Evolutionary conservation across 2,329 filamentous ascomycete species (phyloP).

Genomic region (Pseudocercospora musae): DNA sequence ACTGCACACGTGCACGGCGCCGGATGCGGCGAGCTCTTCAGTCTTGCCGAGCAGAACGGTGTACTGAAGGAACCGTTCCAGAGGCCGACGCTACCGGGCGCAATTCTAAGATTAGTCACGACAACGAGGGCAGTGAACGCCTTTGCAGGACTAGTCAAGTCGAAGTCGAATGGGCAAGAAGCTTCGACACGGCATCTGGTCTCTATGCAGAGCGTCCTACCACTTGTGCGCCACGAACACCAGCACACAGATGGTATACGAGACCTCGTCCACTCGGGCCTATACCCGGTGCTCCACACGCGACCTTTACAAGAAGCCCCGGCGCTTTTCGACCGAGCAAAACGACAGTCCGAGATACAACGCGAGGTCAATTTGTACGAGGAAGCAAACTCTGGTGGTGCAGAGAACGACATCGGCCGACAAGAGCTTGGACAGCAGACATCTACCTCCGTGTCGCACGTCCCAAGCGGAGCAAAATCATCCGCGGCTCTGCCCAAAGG

Average conservation of each 20-base stretch:
- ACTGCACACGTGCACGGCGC: constrained; percentile 21
- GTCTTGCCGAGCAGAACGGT: constrained; percentile 4
- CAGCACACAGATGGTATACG: background rate
- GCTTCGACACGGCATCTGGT: background rate
- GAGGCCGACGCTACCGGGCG: constrained; percentile 13
- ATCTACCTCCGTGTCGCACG: constrained; percentile 28
- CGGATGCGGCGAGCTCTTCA: constrained; percentile 7
- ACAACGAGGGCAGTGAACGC: constrained; percentile 20
- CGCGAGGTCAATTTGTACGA: background rate
- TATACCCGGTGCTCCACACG: background rate
- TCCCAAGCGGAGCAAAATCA: constrained; percentile 12
- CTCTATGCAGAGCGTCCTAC: constrained; percentile 6
- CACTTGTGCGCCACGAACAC: background rate
- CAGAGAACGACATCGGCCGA: background rate
- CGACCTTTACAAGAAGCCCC: background rate
- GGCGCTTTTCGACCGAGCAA: background rate
- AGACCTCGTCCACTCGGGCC: background rate
- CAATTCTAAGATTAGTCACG: constrained; percentile 18
- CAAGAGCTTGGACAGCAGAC: constrained; percentile 18
- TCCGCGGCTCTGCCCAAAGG: constrained; percentile 16
- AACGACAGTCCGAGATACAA: background rate
- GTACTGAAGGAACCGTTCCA: background rate
- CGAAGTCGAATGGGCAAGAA: background rate
- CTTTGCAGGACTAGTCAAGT: constrained; percentile 11
- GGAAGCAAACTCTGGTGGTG: background rate